These are phyloP conservation scores for Apophysomyces sp. DNA, from an alignment of 371 early-diverging fungal genomes.

Conservation along the genomic window DNA sequence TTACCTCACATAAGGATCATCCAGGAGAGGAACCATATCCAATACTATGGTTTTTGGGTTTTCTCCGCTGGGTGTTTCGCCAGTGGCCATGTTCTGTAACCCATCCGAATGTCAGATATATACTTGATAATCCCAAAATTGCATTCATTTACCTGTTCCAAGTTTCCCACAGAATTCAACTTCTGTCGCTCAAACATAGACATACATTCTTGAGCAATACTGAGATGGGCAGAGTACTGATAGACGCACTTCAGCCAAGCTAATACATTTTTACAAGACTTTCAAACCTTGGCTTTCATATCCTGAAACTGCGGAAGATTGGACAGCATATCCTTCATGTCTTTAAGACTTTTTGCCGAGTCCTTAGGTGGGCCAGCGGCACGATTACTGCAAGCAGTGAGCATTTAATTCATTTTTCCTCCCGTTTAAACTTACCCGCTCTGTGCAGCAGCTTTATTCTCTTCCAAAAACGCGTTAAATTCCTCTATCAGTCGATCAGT, in stretches of 20 bases:
- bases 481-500: conserved; percentile 77
- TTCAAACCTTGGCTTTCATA: conserved; percentile 72
- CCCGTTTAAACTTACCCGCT: conserved; percentile 27
- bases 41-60: conserved; percentile 75
- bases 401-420: not conserved
- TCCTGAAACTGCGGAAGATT: conserved; percentile 94
- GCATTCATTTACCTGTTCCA: conserved; percentile 68
- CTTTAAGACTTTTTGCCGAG: conserved; percentile 70
- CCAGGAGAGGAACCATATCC: conserved; percentile 87
- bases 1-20: conserved; percentile 59
- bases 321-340: conserved; percentile 89
- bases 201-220: conserved; percentile 91
- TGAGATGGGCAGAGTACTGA: conserved; percentile 90
- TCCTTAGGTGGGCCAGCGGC: conserved; percentile 36
- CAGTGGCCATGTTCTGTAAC: conserved; percentile 82
- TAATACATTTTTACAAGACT: not conserved
- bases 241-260: not conserved
- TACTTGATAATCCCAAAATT: not conserved
- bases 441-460: conserved; percentile 55
- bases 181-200: conserved; percentile 73
- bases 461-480: conserved; percentile 77
- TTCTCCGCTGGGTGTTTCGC: conserved; percentile 84
- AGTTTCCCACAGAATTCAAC: conserved; percentile 70
- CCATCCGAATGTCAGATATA: not conserved
- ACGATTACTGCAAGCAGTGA: not conserved